Conservation (phyloP, 169 alveolate species). For the Toxoplasma gondii region DNA sequence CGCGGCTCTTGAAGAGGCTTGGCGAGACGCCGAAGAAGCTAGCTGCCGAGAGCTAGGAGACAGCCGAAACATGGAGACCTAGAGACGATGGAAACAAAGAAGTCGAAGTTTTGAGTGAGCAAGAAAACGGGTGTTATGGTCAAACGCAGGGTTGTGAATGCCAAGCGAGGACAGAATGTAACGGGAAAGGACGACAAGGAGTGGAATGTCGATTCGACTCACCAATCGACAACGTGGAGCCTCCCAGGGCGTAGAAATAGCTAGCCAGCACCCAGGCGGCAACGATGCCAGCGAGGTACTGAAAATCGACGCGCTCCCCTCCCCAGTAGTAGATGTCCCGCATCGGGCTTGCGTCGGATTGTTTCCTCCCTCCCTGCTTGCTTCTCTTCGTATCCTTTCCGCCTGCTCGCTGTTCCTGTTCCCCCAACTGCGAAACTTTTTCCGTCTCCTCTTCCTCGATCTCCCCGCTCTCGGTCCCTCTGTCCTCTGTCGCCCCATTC, state of each 20-base stretch:
- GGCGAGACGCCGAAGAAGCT: too few relatives aligned
- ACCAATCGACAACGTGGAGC: conserved; percentile 12
- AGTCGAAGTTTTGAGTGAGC: too few relatives aligned
- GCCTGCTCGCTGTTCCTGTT: background rate
- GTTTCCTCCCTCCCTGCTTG: background rate
- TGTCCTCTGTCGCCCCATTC: background rate
- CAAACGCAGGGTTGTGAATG: too few relatives aligned
- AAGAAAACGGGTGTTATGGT: too few relatives aligned
- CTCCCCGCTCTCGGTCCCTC: background rate
- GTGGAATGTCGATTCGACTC: background rate
- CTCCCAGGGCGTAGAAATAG: conserved; percentile 12
- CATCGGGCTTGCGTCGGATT: background rate
- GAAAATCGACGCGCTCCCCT: background rate
- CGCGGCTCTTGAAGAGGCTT: background rate
- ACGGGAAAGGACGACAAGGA: too few relatives aligned
- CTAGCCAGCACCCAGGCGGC: background rate
- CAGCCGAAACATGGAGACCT: too few relatives aligned
- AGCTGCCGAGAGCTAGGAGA: too few relatives aligned
- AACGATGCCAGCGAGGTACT: background rate
- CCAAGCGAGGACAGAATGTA: too few relatives aligned
- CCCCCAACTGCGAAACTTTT: background rate
- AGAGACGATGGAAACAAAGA: too few relatives aligned
- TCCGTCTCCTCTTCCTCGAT: background rate
- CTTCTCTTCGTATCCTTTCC: background rate
- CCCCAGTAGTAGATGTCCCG: background rate